A percentile compares a stretch with the other conserved stretches of the same genome.
Evolutionary conservation across 2,329 filamentous ascomycete genomes (phyloP).

Genomic region (Didymella exigua): DNA sequence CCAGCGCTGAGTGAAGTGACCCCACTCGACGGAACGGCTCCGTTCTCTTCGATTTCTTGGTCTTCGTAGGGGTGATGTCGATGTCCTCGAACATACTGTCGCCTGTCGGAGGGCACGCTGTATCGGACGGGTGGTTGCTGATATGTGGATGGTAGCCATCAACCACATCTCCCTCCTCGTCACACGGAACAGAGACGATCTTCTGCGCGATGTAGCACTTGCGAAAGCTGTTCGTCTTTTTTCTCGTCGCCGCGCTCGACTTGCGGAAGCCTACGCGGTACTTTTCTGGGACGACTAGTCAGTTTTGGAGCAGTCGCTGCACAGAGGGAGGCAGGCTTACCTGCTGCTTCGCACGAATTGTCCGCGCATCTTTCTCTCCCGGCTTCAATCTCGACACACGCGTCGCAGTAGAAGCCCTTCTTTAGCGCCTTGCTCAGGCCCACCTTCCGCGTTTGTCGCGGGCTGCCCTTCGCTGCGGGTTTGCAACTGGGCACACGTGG

Average conservation of each 20-base stretch:
- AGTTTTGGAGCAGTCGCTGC: not conserved
- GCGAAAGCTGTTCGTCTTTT: conserved; percentile 11
- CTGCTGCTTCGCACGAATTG: not conserved
- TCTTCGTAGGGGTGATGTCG: not conserved
- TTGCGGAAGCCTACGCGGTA: not conserved
- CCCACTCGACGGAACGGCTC: not conserved
- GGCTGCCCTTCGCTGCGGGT: not conserved
- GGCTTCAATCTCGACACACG: not conserved
- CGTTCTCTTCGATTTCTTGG: not conserved
- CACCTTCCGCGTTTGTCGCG: not conserved
- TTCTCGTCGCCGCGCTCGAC: not conserved
- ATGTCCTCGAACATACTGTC: conserved; percentile 24
- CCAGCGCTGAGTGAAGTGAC: no score
- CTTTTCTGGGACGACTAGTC: not conserved
- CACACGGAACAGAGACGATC: conserved; percentile 12
- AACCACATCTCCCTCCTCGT: not conserved
- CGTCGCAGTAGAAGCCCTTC: conserved; percentile 2
- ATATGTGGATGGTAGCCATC: not conserved
- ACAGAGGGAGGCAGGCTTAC: not conserved
- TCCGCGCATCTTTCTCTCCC: not conserved
- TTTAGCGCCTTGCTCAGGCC: not conserved
- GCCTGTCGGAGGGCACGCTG: conserved; percentile 14
- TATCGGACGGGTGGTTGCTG: conserved; percentile 17
- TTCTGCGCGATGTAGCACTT: conserved; percentile 23
- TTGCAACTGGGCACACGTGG: not conserved